These are phyloP conservation scores for Graphilbum sp. DNA, from an alignment of 2,329 filamentous ascomycete genomes.

Conservation along the genomic window DNA sequence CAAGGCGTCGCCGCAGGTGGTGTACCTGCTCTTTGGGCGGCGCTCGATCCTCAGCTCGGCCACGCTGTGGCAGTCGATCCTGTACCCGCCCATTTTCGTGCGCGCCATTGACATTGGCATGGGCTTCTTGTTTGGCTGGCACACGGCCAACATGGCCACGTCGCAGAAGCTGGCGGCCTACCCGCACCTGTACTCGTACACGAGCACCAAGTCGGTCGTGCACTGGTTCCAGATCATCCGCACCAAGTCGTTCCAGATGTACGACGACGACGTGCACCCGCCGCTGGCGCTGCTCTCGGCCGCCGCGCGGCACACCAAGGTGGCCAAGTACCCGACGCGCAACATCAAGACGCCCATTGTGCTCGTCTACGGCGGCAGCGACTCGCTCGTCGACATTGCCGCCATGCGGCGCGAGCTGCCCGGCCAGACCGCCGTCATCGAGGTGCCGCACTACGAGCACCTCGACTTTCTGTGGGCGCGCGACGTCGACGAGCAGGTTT, in stretches of 20 bases:
- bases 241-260: constrained; percentile 95
- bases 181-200: constrained; percentile 90
- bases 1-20: constrained; percentile 80
- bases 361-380: constrained; percentile 81
- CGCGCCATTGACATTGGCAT: constrained; percentile 72
- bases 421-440: constrained; percentile 64
- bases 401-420: constrained; percentile 86
- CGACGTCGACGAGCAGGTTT: constrained; percentile 71
- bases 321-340: constrained; percentile 86
- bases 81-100: constrained; percentile 89
- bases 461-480: constrained; percentile 90
- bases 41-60: constrained; percentile 82
- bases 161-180: constrained; percentile 92
- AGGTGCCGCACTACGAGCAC: constrained; percentile 88
- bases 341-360: constrained; percentile 96
- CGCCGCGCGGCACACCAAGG: constrained; percentile 57
- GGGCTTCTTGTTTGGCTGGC: constrained; percentile 79
- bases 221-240: constrained; percentile 99
- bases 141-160: constrained; percentile 62
- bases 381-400: constrained; percentile 85
- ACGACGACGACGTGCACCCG: constrained; percentile 80
- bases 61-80: constrained; percentile 91
- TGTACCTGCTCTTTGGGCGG: constrained; percentile 85
- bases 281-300: constrained; percentile 58
- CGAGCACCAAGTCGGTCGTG: constrained; percentile 89